A percentile compares a stretch with the other conserved stretches of the same genome.
phyloP scores from a whole-genome alignment of 1,284 basidiomycete species.

The Fomitopsis betulina region DNA sequence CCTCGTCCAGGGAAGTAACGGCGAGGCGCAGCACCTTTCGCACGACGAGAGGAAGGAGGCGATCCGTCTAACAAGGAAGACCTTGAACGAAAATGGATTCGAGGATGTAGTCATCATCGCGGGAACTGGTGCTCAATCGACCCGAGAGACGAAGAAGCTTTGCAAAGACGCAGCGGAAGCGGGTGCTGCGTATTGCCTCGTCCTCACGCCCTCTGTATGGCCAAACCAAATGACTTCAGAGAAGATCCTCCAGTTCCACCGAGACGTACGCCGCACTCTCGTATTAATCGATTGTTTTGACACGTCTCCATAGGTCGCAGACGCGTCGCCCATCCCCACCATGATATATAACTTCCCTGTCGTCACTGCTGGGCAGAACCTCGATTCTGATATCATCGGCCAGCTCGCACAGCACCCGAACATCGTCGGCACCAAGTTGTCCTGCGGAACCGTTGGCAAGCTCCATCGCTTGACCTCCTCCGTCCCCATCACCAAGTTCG shows the following conservation, averaged over 20 bases:
- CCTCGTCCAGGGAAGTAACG: slow-evolving; percentile 73
- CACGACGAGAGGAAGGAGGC: slow-evolving; percentile 62
- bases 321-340: slow-evolving; percentile 77
- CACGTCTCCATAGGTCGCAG: slow-evolving; percentile 56
- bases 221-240: slow-evolving; percentile 57
- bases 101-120: slow-evolving; percentile 70
- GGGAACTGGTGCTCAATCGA: slow-evolving; percentile 81
- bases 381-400: slow-evolving; percentile 79
- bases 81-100: slow-evolving; percentile 73
- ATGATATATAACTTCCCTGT: slow-evolving; percentile 92
- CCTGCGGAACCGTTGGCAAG: slow-evolving; percentile 84
- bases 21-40: slow-evolving; percentile 77
- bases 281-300: slow-evolving; percentile 8
- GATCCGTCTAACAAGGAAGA: slow-evolving; percentile 65
- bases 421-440: slow-evolving; percentile 86
- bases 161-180: slow-evolving; percentile 75
- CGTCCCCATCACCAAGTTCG: slow-evolving; percentile 49
- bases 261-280: neutral
- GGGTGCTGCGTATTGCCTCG: slow-evolving; percentile 75
- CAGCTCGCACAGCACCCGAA: slow-evolving; percentile 77
- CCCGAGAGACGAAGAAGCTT: slow-evolving; percentile 79
- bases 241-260: slow-evolving; percentile 58
- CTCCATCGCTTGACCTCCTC: slow-evolving; percentile 67
- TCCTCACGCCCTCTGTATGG: slow-evolving; percentile 73
- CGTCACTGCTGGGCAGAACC: slow-evolving; percentile 80